Evolutionary conservation across 169 alveolate genomes (phyloP), one percentile per base, ranked within the genome.

Genomic region (Toxoplasma gondii): DNA sequence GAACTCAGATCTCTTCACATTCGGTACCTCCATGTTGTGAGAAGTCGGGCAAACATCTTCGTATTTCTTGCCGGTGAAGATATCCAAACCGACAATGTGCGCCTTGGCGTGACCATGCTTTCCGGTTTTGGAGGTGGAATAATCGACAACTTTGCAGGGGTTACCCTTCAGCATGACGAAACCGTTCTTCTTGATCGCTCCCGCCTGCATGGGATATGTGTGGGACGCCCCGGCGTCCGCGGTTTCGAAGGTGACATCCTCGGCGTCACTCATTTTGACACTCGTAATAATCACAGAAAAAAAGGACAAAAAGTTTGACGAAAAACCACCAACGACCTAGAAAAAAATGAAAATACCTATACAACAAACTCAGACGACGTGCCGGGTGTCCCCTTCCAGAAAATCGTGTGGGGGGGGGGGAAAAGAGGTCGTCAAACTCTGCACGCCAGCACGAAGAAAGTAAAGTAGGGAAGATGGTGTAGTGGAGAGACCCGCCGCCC

Each of bases 21-120:
- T 97, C 49, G 99, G 99, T 74, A 99, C 99, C 69, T 98, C 99
- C 98, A 99, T 98, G 98, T 98, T 99, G 97, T 99, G 99, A 19
- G 99, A 98, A 69, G 99, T 98, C 44, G 99, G 99, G 97, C 99
- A 98, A 82, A 99, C 97, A 97, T 99, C 99, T 95, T 99, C 99
- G 96, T 98, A 98, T 94, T 98, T 98, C 96, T 98, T 99, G 64
- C 99, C 99, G 44, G 99, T 98, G 98, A 99, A 99, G 95, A 99
- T 99, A 95, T 99, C 99, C 49, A 98, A 96, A 91, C 99, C 99
- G 88, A 99, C 99, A 95, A 99, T 98, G 98, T 98, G 98, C 36
- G 99, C 99, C 97, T 99, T 99, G 86, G 99, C 99, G 97, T 99
- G 99, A 67, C 99, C 99, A 98, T 99, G 99, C 97, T 99, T 99